phyloP scores from a whole-genome alignment of 1,284 basidiomycete genomes.

The Ustanciosporium gigantosporum region DNA sequence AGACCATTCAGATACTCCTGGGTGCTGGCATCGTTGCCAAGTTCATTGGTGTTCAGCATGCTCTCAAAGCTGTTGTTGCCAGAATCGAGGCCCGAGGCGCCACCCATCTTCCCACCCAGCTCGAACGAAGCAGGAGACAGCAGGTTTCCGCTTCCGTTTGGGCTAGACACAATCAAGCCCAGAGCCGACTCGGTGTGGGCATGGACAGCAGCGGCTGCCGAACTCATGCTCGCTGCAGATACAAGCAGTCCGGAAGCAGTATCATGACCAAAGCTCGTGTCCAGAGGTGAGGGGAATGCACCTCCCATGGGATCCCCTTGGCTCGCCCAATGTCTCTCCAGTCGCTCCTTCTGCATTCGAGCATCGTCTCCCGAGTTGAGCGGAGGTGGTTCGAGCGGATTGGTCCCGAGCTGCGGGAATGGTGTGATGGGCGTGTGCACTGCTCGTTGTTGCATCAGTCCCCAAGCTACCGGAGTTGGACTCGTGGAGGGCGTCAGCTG shows the following conservation, averaged over 20 bases:
- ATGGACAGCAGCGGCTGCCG: slow-evolving; percentile 5
- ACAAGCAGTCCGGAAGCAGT: neutral
- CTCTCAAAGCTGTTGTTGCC: slow-evolving; percentile 36
- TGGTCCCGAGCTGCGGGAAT: slow-evolving; percentile 35
- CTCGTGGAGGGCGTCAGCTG: slow-evolving; percentile 31
- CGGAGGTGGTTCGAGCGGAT: slow-evolving; percentile 42
- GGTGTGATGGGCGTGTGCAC: slow-evolving; percentile 53
- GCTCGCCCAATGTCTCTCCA: slow-evolving; percentile 49
- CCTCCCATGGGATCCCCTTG: slow-evolving; percentile 16
- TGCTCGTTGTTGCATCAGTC: slow-evolving; percentile 49
- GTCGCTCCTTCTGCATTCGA: slow-evolving; percentile 44
- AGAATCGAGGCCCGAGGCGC: slow-evolving; percentile 18
- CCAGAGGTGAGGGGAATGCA: slow-evolving; percentile 33
- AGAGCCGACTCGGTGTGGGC: slow-evolving; percentile 15
- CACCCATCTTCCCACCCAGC: neutral
- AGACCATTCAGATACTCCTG: slow-evolving; percentile 37
- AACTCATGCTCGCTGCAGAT: slow-evolving; percentile 10
- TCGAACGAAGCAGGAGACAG: slow-evolving; percentile 6
- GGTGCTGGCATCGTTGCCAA: slow-evolving; percentile 26
- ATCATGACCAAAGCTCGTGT: slow-evolving; percentile 23
- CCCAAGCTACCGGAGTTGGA: slow-evolving; percentile 44
- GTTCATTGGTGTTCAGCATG: slow-evolving; percentile 22
- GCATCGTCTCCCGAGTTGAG: slow-evolving; percentile 43
- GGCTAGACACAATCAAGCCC: slow-evolving; percentile 20
- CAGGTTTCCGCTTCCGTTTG: slow-evolving; percentile 14